These are phyloP conservation scores for Fraxinus ornus DNA, from an alignment of 305 asterid genomes.

Conservation along the genomic window DNA sequence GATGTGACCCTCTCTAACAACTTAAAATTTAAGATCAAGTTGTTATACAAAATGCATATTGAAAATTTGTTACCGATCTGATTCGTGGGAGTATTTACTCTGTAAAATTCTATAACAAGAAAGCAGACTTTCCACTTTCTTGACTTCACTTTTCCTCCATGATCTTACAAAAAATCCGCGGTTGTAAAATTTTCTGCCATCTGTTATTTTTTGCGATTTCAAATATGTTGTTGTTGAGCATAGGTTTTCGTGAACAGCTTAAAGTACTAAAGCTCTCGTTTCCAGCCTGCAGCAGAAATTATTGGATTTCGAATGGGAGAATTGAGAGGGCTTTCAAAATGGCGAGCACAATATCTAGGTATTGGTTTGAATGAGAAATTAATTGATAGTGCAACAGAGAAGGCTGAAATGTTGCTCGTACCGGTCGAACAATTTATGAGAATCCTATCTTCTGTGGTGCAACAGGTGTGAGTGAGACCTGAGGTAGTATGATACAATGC, in stretches of 20 bases:
- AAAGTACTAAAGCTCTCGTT: conserved; percentile 35
- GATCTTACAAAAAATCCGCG: background rate
- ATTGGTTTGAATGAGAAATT: conserved; percentile 84
- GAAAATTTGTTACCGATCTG: background rate
- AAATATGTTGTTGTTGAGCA: background rate
- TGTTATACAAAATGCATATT: background rate
- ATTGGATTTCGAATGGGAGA: conserved; percentile 92
- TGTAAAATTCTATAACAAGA: conserved; percentile 6
- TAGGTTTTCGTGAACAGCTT: conserved; percentile 18
- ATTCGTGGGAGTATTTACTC: background rate
- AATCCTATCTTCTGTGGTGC: conserved; percentile 81
- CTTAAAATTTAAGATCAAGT: background rate
- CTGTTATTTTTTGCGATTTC: conserved; percentile 12
- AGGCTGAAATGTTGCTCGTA: conserved; percentile 79
- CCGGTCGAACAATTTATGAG: conserved; percentile 72
- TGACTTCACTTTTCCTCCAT: conserved; percentile 3
- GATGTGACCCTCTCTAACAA: background rate
- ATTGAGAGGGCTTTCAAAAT: conserved; percentile 84
- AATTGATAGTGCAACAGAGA: conserved; percentile 76
- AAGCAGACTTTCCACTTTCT: conserved; percentile 5
- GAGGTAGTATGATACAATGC: conserved; percentile 8
- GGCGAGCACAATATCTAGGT: conserved; percentile 82
- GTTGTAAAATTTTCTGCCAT: background rate
- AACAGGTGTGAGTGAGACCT: conserved; percentile 55
- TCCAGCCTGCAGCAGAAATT: conserved; percentile 97